Percentiles rank a stretch among this genome's conserved stretches.
These are phyloP conservation scores for Blumeria graminis DNA, from an alignment of 2,329 filamentous ascomycete genomes.

Conservation along the genomic window DNA sequence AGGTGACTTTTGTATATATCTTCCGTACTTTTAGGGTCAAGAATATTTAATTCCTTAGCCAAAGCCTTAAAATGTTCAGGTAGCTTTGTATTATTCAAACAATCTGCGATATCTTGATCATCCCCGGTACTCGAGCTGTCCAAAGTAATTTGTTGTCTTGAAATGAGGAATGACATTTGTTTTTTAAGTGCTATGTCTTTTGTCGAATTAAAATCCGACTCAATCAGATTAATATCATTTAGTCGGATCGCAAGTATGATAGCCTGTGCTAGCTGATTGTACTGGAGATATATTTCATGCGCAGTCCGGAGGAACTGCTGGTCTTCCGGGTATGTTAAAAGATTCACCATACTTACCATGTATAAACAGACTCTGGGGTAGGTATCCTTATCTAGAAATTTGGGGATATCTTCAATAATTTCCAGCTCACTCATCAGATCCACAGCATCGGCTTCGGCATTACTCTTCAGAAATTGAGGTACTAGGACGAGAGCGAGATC, in stretches of 20 bases:
- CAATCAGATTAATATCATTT: conserved; percentile 67
- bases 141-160: conserved; percentile 70
- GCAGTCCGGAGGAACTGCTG: conserved; percentile 83
- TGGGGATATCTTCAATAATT: conserved; percentile 77
- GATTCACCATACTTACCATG: conserved; percentile 96
- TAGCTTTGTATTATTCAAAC: conserved; percentile 66
- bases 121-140: conserved; percentile 37
- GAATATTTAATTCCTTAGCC: conserved; percentile 85
- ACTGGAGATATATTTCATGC: conserved; percentile 79
- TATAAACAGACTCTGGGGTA: conserved; percentile 86
- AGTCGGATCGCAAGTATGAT: conserved; percentile 84
- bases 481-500: conserved; percentile 68
- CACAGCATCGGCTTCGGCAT: conserved; percentile 92
- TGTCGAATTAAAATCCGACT: conserved; percentile 56
- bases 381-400: conserved; percentile 82
- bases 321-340: conserved; percentile 93
- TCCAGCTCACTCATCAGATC: conserved; percentile 93
- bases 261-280: conserved; percentile 81
- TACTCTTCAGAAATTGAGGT: conserved; percentile 88
- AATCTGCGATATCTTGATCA: conserved; percentile 53
- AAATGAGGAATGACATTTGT: conserved; percentile 83
- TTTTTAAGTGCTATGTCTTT: conserved; percentile 65
- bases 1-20: conserved; percentile 99
- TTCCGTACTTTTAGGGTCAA: conserved; percentile 89
- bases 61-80: conserved; percentile 84